Percentiles rank a stretch among this genome's conserved stretches.
Conservation (phyloP, 768 basidiomycete genomes). For the Tulasnella sp. region DNA sequence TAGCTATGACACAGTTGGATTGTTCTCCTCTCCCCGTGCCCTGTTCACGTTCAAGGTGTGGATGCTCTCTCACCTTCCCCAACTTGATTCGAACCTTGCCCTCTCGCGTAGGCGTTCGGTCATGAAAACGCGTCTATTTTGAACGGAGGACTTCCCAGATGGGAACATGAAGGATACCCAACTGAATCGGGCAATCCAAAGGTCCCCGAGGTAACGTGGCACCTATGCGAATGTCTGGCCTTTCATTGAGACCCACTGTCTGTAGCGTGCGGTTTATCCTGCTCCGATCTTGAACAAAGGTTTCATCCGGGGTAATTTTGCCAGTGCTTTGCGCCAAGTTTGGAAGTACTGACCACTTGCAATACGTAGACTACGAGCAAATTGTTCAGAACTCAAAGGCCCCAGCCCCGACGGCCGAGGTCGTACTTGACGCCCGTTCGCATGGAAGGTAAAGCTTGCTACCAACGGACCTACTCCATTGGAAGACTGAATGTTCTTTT, state of each 20-base stretch:
- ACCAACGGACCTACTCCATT: background rate
- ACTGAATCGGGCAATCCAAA: constrained; percentile 30
- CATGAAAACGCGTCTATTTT: constrained; percentile 78
- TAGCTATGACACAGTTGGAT: constrained; percentile 80
- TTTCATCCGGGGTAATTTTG: constrained; percentile 39
- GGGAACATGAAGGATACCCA: constrained; percentile 55
- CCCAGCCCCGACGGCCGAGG: constrained; percentile 30
- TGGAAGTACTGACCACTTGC: background rate
- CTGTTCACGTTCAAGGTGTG: constrained; percentile 76
- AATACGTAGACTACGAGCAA: constrained; percentile 56
- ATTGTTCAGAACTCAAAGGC: constrained; percentile 56
- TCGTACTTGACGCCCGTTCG: constrained; percentile 82
- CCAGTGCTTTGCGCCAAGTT: background rate
- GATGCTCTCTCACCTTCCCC: background rate
- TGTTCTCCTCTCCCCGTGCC: constrained; percentile 87
- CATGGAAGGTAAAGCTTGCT: constrained; percentile 50
- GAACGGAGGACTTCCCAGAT: constrained; percentile 83
- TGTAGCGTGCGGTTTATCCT: constrained; percentile 32
- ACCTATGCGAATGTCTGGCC: background rate
- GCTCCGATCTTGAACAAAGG: constrained; percentile 40
- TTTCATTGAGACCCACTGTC: background rate
- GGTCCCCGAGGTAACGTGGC: background rate
- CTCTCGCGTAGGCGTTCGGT: constrained; percentile 45
- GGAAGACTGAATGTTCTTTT: background rate
- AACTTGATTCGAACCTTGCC: background rate